Conservation (phyloP, 345 rosid species). For the Melastoma malabathricum region DNA sequence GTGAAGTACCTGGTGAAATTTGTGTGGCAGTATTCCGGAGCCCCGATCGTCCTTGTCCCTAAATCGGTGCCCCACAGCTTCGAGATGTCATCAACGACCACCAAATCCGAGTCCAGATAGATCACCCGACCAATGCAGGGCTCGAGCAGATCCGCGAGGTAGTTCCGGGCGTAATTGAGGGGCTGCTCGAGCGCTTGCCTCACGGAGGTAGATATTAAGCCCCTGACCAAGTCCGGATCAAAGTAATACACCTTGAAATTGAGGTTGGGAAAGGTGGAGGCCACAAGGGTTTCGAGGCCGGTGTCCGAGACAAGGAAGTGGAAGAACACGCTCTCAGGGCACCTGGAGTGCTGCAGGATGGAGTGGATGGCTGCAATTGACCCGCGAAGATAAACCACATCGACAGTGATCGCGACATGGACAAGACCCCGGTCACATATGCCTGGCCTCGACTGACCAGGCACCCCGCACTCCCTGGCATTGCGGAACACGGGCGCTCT, state of each 20-base stretch:
- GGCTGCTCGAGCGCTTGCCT: constrained; percentile 80
- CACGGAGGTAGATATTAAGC: constrained; percentile 55
- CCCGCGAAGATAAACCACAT: constrained; percentile 57
- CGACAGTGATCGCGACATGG: constrained; percentile 69
- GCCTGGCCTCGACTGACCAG: constrained; percentile 7
- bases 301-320: constrained; percentile 54
- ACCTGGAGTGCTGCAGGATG: constrained; percentile 42
- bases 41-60: constrained; percentile 41
- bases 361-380: constrained; percentile 71
- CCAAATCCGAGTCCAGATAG: constrained; percentile 63
- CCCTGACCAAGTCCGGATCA: constrained; percentile 46
- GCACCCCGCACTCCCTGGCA: constrained; percentile 39
- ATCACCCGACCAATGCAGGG: constrained; percentile 56
- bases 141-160: constrained; percentile 66
- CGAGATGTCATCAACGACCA: constrained; percentile 54
- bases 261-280: constrained; percentile 46
- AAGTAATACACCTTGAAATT: constrained; percentile 51
- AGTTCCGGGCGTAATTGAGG: constrained; percentile 63
- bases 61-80: constrained; percentile 47
- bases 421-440: constrained; percentile 56
- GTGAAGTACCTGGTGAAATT: constrained; percentile 70
- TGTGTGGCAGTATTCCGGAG: constrained; percentile 82
- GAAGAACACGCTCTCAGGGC: constrained; percentile 62
- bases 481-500: constrained; percentile 33
- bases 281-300: constrained; percentile 39